phyloP scores from a whole-genome alignment of 345 rosid genomes.

The Euphorbia pulcherrima region DNA sequence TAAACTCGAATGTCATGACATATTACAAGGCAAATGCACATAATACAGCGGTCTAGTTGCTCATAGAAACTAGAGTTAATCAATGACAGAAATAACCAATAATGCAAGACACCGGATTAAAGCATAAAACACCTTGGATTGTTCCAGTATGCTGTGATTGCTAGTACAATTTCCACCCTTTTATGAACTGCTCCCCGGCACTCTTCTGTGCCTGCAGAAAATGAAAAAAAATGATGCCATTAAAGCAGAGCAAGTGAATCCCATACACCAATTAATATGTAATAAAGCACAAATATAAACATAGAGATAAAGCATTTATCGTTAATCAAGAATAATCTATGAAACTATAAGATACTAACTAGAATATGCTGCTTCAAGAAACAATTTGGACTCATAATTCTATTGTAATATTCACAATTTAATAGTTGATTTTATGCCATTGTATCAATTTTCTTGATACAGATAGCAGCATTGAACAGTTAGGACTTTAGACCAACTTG shows the following conservation, averaged over 20 bases:
- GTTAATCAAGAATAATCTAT: background rate
- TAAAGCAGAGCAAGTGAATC: conserved; percentile 5
- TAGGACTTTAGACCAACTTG: no score
- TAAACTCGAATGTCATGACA: background rate
- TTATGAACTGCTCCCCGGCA: background rate
- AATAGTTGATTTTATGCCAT: background rate
- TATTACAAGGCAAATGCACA: background rate
- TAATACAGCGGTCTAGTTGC: background rate
- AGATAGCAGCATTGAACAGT: no score
- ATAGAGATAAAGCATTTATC: background rate
- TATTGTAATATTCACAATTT: background rate
- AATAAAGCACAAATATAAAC: background rate
- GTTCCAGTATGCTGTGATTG: background rate
- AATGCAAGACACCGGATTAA: background rate
- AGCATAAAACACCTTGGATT: background rate
- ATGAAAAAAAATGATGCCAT: background rate
- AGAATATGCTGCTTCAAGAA: background rate
- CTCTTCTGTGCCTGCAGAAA: background rate
- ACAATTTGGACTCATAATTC: background rate
- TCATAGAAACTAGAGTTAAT: background rate
- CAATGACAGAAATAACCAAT: background rate
- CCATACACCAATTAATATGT: background rate
- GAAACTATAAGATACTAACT: background rate
- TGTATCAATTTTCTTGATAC: background rate
- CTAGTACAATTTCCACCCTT: background rate